A percentile compares a stretch with the other conserved stretches of the same genome.
Conservation (phyloP, 2,329 filamentous ascomycete species). For the Meredithiella fracta region DNA sequence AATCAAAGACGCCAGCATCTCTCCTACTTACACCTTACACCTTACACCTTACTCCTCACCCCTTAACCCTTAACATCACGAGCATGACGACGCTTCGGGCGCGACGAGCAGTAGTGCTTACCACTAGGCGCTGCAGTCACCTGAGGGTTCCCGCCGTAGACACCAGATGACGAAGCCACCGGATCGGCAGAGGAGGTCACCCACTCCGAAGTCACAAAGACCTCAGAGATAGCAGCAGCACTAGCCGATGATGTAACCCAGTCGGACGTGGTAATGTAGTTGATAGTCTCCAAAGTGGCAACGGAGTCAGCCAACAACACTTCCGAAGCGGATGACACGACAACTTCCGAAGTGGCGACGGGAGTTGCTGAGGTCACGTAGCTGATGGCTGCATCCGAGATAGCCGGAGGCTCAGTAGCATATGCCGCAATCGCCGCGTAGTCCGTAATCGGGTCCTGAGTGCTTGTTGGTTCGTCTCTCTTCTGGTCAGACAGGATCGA, state of each 20-base stretch:
- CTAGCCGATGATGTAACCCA: neutral
- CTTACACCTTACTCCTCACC: neutral
- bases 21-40: neutral
- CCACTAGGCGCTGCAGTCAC: neutral
- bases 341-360: neutral
- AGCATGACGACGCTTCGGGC: conserved; percentile 1
- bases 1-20: neutral
- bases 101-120: neutral
- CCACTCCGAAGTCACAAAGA: too few species aligned
- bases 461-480: conserved; percentile 28
- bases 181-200: neutral
- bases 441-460: conserved; percentile 21
- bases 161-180: neutral
- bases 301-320: neutral
- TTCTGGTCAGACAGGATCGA: conserved; percentile 4
- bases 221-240: neutral
- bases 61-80: neutral
- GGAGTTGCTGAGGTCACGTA: neutral
- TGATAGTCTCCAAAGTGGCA: neutral
- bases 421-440: neutral
- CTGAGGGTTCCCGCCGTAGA: neutral
- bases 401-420: neutral
- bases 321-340: neutral
- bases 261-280: neutral
- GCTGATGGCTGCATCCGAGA: neutral